phyloP scores from a whole-genome alignment of 495 filamentous ascomycete genomes.

The Pyrenopolyporus hunteri region DNA sequence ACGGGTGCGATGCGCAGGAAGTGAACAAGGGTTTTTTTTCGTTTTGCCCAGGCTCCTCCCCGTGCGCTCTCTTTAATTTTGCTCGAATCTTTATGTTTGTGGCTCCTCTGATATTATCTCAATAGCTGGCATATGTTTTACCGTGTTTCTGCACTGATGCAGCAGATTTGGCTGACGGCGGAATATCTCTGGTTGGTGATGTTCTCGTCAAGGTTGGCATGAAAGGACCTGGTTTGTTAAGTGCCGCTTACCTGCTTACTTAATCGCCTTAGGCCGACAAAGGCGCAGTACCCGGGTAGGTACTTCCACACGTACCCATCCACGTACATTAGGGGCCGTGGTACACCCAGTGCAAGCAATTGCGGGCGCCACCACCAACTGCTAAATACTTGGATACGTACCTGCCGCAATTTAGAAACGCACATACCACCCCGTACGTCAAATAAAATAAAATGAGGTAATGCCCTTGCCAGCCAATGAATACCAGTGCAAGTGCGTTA shows the following conservation, averaged over 20 bases:
- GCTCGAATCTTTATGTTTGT: constrained; percentile 9
- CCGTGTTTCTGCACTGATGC: not conserved
- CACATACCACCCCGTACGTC: not conserved
- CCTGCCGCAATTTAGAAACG: not conserved
- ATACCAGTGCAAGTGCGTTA: too few relatives aligned
- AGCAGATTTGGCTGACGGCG: constrained; percentile 11
- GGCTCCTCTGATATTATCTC: constrained; percentile 9
- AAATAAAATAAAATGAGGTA: constrained; percentile 21
- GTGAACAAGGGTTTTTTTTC: constrained; percentile 5
- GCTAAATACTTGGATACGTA: not conserved
- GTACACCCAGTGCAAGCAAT: too few relatives aligned
- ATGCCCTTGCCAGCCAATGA: constrained; percentile 2
- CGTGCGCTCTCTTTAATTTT: constrained; percentile 20
- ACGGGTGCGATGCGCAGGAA: constrained; percentile 9
- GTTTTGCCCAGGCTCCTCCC: constrained; percentile 17
- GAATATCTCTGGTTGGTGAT: constrained; percentile 18
- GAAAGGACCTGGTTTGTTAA: constrained; percentile 27
- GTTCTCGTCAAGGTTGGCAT: constrained; percentile 31
- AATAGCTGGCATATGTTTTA: constrained; percentile 3
- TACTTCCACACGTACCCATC: not conserved
- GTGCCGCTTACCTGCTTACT: constrained; percentile 31
- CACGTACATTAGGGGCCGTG: too few relatives aligned
- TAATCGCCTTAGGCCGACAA: constrained; percentile 12
- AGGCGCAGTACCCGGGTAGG: not conserved
- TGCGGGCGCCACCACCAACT: not conserved